Percentiles rank a stretch among this genome's conserved stretches.
Conservation (phyloP, 2,329 filamentous ascomycete genomes). For the Fusarium domesticum region DNA sequence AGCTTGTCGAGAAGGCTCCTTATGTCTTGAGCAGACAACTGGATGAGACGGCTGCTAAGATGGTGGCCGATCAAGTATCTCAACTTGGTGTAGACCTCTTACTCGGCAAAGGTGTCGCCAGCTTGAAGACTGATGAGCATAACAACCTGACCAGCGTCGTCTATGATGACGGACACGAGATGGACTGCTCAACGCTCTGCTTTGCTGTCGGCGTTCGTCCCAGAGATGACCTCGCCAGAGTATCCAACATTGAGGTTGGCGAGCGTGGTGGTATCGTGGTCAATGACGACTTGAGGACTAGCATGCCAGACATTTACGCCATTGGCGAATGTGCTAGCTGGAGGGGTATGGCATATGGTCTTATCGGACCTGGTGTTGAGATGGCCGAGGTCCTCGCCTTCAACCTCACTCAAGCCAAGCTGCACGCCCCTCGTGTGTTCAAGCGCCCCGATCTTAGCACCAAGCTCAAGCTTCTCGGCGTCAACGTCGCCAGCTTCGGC, state of each 20-base stretch:
- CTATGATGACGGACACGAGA: constrained; percentile 76
- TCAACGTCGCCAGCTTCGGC: constrained; percentile 89
- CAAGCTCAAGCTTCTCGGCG: constrained; percentile 83
- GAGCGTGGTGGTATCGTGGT: constrained; percentile 74
- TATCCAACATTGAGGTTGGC: constrained; percentile 68
- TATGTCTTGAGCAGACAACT: constrained; percentile 84
- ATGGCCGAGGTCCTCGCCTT: constrained; percentile 92
- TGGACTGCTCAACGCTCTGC: constrained; percentile 78
- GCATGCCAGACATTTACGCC: constrained; percentile 70
- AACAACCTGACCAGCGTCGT: constrained; percentile 70
- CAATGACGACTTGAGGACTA: constrained; percentile 66
- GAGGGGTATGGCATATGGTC: constrained; percentile 80
- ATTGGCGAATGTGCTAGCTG: constrained; percentile 91
- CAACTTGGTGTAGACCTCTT: constrained; percentile 77
- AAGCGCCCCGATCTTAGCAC: constrained; percentile 85
- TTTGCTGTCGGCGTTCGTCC: constrained; percentile 87
- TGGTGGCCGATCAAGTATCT: constrained; percentile 80
- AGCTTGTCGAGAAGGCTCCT: constrained; percentile 74
- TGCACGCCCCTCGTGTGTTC: constrained; percentile 67
- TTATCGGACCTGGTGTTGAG: constrained; percentile 86
- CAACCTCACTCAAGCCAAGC: constrained; percentile 80
- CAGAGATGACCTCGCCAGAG: constrained; percentile 70
- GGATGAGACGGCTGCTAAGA: constrained; percentile 72
- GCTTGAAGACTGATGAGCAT: constrained; percentile 64
- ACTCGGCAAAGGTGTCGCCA: constrained; percentile 70